Percentiles rank a stretch among this genome's conserved stretches.
Conservation (phyloP, 2,329 filamentous ascomycete species). For the Pseudocercospora cruenta region DNA sequence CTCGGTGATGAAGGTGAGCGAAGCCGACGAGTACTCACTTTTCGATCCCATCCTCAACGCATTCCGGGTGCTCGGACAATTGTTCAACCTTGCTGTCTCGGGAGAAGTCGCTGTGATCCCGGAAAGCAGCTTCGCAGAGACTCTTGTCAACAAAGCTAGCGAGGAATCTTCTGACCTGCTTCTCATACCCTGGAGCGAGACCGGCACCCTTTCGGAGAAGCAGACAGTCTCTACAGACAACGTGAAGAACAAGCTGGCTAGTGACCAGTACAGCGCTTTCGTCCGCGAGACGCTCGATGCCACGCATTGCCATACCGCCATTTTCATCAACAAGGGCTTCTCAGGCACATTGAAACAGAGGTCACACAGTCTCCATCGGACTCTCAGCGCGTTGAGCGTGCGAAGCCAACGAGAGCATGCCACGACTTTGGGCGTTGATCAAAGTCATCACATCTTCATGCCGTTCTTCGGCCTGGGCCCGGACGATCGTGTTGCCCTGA, state of each 20-base stretch:
- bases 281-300: conserved; percentile 68
- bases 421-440: conserved; percentile 64
- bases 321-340: conserved; percentile 77
- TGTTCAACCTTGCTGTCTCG: conserved; percentile 81
- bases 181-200: conserved; percentile 88
- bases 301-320: conserved; percentile 69
- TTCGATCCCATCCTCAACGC: conserved; percentile 85
- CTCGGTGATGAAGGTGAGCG: conserved; percentile 90
- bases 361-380: conserved; percentile 49
- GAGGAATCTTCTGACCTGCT: conserved; percentile 66
- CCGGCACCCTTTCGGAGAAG: conserved; percentile 73
- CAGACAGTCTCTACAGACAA: conserved; percentile 54
- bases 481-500: conserved; percentile 79
- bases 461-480: conserved; percentile 77
- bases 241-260: conserved; percentile 63
- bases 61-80: conserved; percentile 83
- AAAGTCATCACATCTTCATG: conserved; percentile 81
- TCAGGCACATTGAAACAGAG: conserved; percentile 50
- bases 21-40: conserved; percentile 68
- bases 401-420: conserved; percentile 60
- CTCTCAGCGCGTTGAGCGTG: conserved; percentile 62
- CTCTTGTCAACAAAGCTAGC: conserved; percentile 66
- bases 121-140: conserved; percentile 76
- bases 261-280: conserved; percentile 71
- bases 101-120: conserved; percentile 79